phyloP scores from a whole-genome alignment of 495 filamentous ascomycete genomes.

The Cryomyces antarcticus region DNA sequence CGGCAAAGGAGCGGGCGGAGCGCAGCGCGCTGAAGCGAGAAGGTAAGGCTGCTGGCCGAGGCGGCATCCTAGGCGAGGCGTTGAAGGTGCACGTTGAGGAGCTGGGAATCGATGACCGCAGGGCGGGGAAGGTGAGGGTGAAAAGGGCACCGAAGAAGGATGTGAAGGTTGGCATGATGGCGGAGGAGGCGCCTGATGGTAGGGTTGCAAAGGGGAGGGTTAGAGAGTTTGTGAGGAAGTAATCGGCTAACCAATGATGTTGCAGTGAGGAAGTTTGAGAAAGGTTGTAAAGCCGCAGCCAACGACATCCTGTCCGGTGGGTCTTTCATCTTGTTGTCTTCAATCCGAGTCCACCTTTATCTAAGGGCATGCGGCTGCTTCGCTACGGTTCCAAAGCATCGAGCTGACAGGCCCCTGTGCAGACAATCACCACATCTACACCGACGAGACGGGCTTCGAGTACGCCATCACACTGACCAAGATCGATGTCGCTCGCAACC shows the following conservation, averaged over 20 bases:
- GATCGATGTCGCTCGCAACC: slow-evolving; percentile 19
- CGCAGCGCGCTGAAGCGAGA: slow-evolving; percentile 2
- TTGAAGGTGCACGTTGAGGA: neutral
- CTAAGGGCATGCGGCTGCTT: neutral
- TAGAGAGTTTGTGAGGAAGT: neutral
- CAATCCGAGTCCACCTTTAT: neutral
- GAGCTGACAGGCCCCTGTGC: neutral
- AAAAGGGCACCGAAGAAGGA: too few relatives aligned
- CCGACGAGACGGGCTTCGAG: slow-evolving; percentile 24
- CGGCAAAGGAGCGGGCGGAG: slow-evolving; percentile 10
- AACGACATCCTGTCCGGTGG: slow-evolving; percentile 10
- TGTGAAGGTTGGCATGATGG: too few relatives aligned
- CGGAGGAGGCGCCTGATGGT: neutral
- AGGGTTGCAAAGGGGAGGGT: neutral
- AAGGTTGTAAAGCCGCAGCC: slow-evolving; percentile 4
- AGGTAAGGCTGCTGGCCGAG: slow-evolving; percentile 4
- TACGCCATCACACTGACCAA: slow-evolving; percentile 29
- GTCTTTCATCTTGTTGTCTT: neutral
- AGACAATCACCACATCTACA: slow-evolving; percentile 29
- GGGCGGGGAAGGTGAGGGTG: too few relatives aligned
- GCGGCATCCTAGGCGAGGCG: neutral
- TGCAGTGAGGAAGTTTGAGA: slow-evolving; percentile 5
- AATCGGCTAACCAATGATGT: slow-evolving; percentile 5
- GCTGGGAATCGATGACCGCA: too few relatives aligned
- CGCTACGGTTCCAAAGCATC: neutral